A percentile compares a stretch with the other conserved stretches of the same genome.
Evolutionary conservation across 371 early-diverging fungal species (phyloP).

Genomic region (Apophysomyces variabilis): DNA sequence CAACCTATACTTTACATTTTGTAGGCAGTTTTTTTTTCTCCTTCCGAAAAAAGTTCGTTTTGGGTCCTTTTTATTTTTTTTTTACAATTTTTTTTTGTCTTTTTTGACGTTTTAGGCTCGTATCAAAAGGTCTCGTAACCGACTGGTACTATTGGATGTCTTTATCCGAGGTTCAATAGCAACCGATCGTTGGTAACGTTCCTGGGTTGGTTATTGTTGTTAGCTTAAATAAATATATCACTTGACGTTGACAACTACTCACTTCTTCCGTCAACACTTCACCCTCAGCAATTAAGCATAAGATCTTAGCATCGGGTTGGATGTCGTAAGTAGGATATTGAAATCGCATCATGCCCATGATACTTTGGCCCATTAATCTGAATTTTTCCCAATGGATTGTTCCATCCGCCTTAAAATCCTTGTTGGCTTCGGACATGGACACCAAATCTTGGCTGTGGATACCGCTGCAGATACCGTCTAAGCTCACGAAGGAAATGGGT

Average conservation of each 20-base stretch:
- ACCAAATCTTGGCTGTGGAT: constrained; percentile 62
- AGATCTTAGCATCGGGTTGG: constrained; percentile 21
- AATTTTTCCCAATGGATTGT: constrained; percentile 69
- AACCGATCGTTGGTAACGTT: constrained; percentile 21
- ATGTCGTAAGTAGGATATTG: constrained; percentile 43
- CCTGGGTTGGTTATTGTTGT: constrained; percentile 11
- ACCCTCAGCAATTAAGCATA: constrained; percentile 26
- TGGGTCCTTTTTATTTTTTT: not conserved
- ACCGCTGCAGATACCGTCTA: constrained; percentile 37
- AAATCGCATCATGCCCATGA: constrained; percentile 53
- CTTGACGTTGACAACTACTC: constrained; percentile 12
- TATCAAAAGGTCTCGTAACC: constrained; percentile 26
- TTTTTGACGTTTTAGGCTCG: constrained; percentile 11
- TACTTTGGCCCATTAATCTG: constrained; percentile 54
- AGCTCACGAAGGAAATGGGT: constrained; percentile 2
- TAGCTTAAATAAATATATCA: constrained; percentile 7
- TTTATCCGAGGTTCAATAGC: constrained; percentile 24
- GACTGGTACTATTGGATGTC: constrained; percentile 22
- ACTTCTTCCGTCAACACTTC: constrained; percentile 32
- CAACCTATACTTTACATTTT: constrained; percentile 1
- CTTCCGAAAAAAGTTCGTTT: constrained; percentile 3
- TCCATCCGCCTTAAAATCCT: constrained; percentile 58
- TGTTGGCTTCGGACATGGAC: constrained; percentile 63
- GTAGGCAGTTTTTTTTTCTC: constrained; percentile 11
- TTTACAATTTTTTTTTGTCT: not conserved